These are phyloP conservation scores for Rhodocollybia butyracea DNA, from an alignment of 768 basidiomycete genomes.

Conservation along the genomic window DNA sequence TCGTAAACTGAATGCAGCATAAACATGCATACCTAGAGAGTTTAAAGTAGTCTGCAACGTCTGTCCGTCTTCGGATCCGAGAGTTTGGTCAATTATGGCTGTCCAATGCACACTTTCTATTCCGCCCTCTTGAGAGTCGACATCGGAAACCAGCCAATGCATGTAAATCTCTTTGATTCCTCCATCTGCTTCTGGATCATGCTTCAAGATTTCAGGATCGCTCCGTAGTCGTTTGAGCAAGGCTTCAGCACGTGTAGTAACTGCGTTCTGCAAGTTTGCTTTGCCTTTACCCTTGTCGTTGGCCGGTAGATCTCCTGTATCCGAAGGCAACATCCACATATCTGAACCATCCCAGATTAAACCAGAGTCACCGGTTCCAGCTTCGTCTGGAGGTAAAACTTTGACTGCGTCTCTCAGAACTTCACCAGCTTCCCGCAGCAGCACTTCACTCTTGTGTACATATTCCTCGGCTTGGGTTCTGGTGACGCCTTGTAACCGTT, in stretches of 20 bases:
- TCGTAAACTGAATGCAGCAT: background rate
- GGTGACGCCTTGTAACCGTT: constrained; percentile 72
- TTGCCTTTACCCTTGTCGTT: constrained; percentile 34
- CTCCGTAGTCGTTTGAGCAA: constrained; percentile 69
- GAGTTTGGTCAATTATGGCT: constrained; percentile 40
- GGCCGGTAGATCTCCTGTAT: constrained; percentile 20
- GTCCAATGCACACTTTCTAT: constrained; percentile 58
- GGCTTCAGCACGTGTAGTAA: constrained; percentile 73
- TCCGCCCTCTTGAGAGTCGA: constrained; percentile 48
- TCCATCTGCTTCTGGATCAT: constrained; percentile 70
- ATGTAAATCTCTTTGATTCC: constrained; percentile 50
- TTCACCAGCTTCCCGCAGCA: constrained; percentile 73
- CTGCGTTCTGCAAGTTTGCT: constrained; percentile 47
- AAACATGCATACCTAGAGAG: constrained; percentile 49
- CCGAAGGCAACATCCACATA: constrained; percentile 73
- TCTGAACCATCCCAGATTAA: constrained; percentile 84
- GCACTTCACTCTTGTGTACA: constrained; percentile 66
- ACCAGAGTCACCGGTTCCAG: constrained; percentile 25
- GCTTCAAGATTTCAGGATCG: constrained; percentile 71
- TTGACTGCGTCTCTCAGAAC: constrained; percentile 88
- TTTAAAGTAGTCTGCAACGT: constrained; percentile 52
- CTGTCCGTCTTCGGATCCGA: constrained; percentile 47
- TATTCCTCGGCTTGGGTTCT: constrained; percentile 83
- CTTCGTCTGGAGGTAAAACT: constrained; percentile 79
- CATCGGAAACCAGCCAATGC: constrained; percentile 53